Evolutionary conservation across 2,329 filamentous ascomycete species (phyloP), one percentile per base, ranked within the genome.

Genomic region (Furcasterigmium sp.): DNA sequence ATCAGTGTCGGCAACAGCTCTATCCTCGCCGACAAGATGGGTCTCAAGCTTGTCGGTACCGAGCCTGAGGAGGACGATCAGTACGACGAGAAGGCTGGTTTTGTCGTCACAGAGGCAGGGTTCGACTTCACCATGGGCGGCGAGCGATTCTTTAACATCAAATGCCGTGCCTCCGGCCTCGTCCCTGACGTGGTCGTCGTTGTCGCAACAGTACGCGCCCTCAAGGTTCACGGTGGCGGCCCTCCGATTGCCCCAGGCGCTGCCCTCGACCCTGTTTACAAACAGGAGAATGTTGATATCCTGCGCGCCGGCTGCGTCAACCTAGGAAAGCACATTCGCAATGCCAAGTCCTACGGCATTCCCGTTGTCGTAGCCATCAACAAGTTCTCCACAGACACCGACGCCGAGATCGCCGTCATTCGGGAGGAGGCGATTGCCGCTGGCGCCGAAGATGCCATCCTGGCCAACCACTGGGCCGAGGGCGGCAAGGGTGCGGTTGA

Each of bases 111-210:
- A 2, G 93, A 98, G 67, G 91, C 93, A 42, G 93, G 93, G 9
- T 98, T 98, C 65, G 93, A 98, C 68, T 98, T 98, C 70, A 97
- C 93, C 57, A 98, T 98, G 93, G 93, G 93, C 51, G 93, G 93
- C 50, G 93, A 98, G 76, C 86, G 93, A 41, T 98, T 98, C 78
- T 97, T 98, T 82, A 97, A 98, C 74, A 97, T 98, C 76, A 98
- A 98, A 77, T 97, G 93, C 72, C 86, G 93, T 47, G 87, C 90
- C 9, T 96, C 91, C 6, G 91, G 91, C 19, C 83, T 98, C 37
- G 81, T 89, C 3, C 93, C 93, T 2, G 93, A 98, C 58, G 88
- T 90, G 2, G 91, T 95, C 7, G 89, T 98, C 36, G 84, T 98
- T 46, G 93, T 98, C 29, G 91, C 93, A 19, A 98, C 93, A 3